These are phyloP conservation scores for Syzygium aromaticum DNA, from an alignment of 345 rosid species.

Conservation along the genomic window DNA sequence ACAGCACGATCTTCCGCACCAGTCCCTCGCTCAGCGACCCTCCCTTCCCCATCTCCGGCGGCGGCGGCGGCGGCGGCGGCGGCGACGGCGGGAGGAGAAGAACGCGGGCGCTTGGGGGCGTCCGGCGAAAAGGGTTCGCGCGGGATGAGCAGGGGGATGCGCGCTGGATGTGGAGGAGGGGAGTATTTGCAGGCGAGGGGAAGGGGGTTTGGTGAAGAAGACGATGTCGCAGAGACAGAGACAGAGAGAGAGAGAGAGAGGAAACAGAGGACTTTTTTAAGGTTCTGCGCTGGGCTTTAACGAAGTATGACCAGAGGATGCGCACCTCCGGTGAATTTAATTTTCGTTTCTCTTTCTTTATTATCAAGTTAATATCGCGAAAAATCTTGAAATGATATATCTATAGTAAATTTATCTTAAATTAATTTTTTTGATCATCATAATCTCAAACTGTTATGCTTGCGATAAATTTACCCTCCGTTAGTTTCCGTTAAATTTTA, in stretches of 20 bases:
- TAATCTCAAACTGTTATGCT: rapidly evolving
- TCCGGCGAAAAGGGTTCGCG: background rate
- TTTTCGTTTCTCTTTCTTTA: background rate
- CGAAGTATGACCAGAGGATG: background rate
- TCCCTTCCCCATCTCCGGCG: slow-evolving; percentile 62
- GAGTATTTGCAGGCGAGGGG: background rate
- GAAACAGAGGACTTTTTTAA: background rate
- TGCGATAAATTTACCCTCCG: no score
- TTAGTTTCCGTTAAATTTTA: no score
- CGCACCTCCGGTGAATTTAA: background rate
- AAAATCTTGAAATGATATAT: no score
- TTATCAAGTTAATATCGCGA: no score
- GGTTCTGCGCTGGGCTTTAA: background rate
- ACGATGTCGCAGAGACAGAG: background rate
- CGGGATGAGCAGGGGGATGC: background rate
- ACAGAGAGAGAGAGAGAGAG: background rate
- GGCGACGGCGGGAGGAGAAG: background rate
- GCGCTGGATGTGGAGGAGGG: background rate
- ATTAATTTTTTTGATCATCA: no score
- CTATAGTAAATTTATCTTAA: no score
- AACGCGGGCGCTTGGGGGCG: background rate
- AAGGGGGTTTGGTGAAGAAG: background rate
- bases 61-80: background rate
- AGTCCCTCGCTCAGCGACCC: slow-evolving; percentile 77
- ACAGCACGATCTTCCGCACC: slow-evolving; percentile 76